A percentile compares a stretch with the other conserved stretches of the same genome.
These are phyloP conservation scores for Medicago lupulina DNA, from an alignment of 306 rosid genomes.

Conservation along the genomic window DNA sequence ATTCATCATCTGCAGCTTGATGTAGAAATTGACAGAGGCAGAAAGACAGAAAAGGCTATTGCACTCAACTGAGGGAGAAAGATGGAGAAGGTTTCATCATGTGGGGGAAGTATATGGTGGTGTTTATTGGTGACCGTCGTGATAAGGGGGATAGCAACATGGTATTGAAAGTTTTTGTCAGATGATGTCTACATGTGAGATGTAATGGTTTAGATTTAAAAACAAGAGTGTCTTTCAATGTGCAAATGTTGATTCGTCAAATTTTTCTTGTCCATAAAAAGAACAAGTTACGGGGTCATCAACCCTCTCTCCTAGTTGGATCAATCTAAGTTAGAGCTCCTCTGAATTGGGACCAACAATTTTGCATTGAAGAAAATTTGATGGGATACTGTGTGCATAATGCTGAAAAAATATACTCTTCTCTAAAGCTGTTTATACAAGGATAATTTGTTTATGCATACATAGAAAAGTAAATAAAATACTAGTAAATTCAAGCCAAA, in stretches of 20 bases:
- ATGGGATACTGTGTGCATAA: no score
- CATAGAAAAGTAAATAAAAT: neutral
- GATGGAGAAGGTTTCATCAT: neutral
- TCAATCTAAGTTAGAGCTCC: neutral
- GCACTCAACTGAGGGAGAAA: neutral
- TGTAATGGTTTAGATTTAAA: neutral
- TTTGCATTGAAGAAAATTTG: neutral
- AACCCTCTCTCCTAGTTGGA: neutral
- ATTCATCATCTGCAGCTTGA: neutral
- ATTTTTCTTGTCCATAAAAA: neutral
- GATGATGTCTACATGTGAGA: neutral
- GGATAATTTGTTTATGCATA: no score
- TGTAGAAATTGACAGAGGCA: neutral
- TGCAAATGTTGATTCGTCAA: neutral
- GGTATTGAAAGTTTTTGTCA: neutral
- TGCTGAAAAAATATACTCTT: no score
- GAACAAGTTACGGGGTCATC: neutral
- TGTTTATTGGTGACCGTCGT: no score
- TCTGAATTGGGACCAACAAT: neutral
- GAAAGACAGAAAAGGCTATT: neutral
- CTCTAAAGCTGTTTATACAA: no score
- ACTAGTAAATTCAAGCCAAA: neutral
- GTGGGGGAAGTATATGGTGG: neutral
- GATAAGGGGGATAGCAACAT: neutral
- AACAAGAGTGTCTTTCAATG: neutral